Base-by-base conservation (phyloP, 768 basidiomycete species). In the Daedaleopsis sinensis region DNA sequence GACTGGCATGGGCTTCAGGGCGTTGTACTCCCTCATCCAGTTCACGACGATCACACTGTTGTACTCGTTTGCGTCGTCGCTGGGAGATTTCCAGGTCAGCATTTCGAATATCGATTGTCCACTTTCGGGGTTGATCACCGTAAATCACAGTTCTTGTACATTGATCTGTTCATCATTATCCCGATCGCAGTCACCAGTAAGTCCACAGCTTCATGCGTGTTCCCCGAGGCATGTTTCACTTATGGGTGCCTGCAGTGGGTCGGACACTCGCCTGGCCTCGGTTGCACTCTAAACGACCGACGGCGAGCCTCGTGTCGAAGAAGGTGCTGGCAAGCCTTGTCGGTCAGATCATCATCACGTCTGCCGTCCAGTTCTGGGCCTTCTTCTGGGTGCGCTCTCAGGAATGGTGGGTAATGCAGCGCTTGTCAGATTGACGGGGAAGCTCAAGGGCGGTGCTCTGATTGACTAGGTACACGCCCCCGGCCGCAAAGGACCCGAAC, bases 151-250 rank as follows among this genome's bases (percentile, higher is more conserved):
- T 98, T 99, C 75, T 80, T 99, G 15, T 98, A 98, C 73, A 98
- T 99, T 64, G 97, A 99, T 74, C 81, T 99, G 38, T 94, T 96
- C 76, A 93, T 99, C 76, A 99, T 98, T 70, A 94, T 98, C 50
- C 97, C 97, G 1, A 84, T 98, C 51, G 97, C 97, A 43, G 89
- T 99, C 60, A 88, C 95, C 46, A 99, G 96, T 98, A 73, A 77
- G 95, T 77, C 7, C 1, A 35, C n/a, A 53, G 49, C 24, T n/a
- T 13, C n/a, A 16, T 27, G 27, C 18, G 39, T 42, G 39, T 19
- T 43, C 43, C 13, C 27, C 37, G 39, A 10, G n/a, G 47, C 42
- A 44, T 47, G 32, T 39, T 58, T 48, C 71, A 19, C 48, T 65
- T 18, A 49, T 43, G 32, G 18, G 9, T 39, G 51, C 15, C 13